These are phyloP conservation scores for Laetiporus sulphureus DNA, from an alignment of 1,284 basidiomycete genomes.

Conservation along the genomic window DNA sequence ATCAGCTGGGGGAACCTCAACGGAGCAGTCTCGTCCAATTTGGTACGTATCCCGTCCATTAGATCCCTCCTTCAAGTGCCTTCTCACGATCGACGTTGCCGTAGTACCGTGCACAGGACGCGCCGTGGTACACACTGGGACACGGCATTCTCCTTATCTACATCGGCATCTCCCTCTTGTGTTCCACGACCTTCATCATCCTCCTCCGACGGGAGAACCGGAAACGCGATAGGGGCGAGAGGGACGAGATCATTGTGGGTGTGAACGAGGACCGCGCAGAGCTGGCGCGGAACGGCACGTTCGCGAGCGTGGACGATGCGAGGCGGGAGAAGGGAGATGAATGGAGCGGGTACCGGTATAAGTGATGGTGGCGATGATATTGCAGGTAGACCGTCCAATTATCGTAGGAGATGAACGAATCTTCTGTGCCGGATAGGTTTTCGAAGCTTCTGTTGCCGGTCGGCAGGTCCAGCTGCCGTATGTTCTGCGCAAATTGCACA, in stretches of 20 bases:
- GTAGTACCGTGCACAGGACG: slow-evolving; percentile 19
- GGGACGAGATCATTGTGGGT: slow-evolving; percentile 38
- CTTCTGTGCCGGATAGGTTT: too few species aligned
- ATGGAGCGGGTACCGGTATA: slow-evolving; percentile 32
- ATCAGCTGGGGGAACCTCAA: slow-evolving; percentile 39
- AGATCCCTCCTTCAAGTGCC: too few species aligned
- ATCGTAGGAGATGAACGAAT: too few species aligned
- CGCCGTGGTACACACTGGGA: slow-evolving; percentile 43
- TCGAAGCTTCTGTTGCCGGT: too few species aligned
- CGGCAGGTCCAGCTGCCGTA: too few species aligned
- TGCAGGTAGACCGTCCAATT: too few species aligned
- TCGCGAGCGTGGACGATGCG: slow-evolving; percentile 28
- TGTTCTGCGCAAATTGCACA: too few species aligned
- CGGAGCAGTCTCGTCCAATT: slow-evolving; percentile 39
- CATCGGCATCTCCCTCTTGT: slow-evolving; percentile 38
- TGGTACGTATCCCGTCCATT: too few species aligned
- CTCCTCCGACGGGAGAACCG: slow-evolving; percentile 36
- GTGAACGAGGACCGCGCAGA: slow-evolving; percentile 23
- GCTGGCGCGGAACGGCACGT: slow-evolving; percentile 25
- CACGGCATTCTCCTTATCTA: slow-evolving; percentile 46
- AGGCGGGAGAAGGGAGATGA: slow-evolving; percentile 31
- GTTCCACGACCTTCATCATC: slow-evolving; percentile 30
- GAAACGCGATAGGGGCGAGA: slow-evolving; percentile 37
- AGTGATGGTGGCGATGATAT: too few species aligned
- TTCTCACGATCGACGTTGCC: neutral